These are phyloP conservation scores for Beauveria varroae DNA, from an alignment of 2,329 filamentous ascomycete genomes.

Conservation along the genomic window DNA sequence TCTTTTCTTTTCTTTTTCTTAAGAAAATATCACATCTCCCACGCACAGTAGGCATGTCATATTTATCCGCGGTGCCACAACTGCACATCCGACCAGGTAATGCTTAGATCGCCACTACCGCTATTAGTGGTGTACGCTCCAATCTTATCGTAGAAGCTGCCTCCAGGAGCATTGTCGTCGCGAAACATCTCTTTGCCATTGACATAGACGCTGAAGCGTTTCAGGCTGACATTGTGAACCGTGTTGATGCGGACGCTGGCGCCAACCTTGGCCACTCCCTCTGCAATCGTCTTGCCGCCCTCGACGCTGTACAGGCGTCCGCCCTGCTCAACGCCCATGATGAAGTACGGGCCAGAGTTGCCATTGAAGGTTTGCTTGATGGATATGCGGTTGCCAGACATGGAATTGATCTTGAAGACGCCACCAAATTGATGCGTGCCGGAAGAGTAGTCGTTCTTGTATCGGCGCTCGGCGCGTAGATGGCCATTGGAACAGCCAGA, in stretches of 20 bases:
- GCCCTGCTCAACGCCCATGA: conserved; percentile 15
- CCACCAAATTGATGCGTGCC: conserved; percentile 17
- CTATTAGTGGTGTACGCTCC: conserved; percentile 20
- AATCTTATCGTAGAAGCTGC: conserved; percentile 20
- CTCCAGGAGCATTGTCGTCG: conserved; percentile 16
- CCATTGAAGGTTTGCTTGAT: conserved; percentile 21
- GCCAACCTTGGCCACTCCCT: conserved; percentile 15
- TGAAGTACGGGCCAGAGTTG: conserved; percentile 16
- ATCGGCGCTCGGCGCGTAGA: conserved; percentile 9
- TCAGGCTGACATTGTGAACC: conserved; percentile 16
- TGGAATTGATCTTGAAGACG: conserved; percentile 18
- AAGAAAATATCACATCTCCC: background rate
- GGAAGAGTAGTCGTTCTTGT: conserved; percentile 8
- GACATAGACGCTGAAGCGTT: conserved; percentile 18
- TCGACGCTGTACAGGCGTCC: conserved; percentile 18
- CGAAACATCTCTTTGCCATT: conserved; percentile 17
- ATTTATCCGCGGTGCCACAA: background rate
- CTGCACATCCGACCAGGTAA: conserved; percentile 6
- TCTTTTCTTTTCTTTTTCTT: too few species aligned
- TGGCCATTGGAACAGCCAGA: conserved; percentile 10
- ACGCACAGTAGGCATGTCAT: background rate
- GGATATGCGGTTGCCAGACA: conserved; percentile 16
- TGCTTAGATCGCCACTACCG: conserved; percentile 13
- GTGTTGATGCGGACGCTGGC: conserved; percentile 18
- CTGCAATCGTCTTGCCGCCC: conserved; percentile 16